These are phyloP conservation scores for Canavalia ensiformis DNA, from an alignment of 306 rosid genomes.

Conservation along the genomic window DNA sequence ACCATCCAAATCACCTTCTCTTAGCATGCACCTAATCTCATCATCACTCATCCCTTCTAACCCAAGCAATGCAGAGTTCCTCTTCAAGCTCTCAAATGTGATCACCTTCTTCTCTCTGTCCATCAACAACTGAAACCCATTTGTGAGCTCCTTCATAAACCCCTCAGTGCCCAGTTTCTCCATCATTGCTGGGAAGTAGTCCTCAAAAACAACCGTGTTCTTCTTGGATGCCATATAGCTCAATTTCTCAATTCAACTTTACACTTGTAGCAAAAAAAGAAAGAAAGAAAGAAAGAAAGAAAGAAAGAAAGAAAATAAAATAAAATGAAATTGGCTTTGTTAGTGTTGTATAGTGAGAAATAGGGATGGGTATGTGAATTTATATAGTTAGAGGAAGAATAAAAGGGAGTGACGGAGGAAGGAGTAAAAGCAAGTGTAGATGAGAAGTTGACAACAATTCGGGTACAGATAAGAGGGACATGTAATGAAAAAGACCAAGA, in stretches of 20 bases:
- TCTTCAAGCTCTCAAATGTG: slow-evolving; percentile 87
- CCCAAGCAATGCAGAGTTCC: slow-evolving; percentile 76
- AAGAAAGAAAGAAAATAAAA: background rate
- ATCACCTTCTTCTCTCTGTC: slow-evolving; percentile 71
- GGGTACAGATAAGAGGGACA: background rate
- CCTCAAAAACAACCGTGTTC: slow-evolving; percentile 67
- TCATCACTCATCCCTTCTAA: slow-evolving; percentile 76
- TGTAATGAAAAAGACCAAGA: background rate
- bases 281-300: background rate
- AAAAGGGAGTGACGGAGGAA: slow-evolving; percentile 40
- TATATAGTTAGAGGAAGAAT: slow-evolving; percentile 37
- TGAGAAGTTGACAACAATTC: slow-evolving; percentile 43
- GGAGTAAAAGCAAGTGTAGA: background rate
- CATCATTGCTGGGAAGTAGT: slow-evolving; percentile 79
- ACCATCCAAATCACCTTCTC: slow-evolving; percentile 87
- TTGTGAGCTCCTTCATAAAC: slow-evolving; percentile 78
- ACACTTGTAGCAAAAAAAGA: background rate
- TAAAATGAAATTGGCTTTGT: background rate
- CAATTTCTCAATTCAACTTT: background rate
- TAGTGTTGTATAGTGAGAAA: background rate
- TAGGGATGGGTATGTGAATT: background rate
- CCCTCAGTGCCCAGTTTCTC: slow-evolving; percentile 76
- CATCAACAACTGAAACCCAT: slow-evolving; percentile 73
- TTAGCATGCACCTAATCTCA: slow-evolving; percentile 73
- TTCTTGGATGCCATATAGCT: slow-evolving; percentile 56